Evolutionary conservation across 2,329 filamentous ascomycete species (phyloP).

Genomic region (Fusarium robinianum): DNA sequence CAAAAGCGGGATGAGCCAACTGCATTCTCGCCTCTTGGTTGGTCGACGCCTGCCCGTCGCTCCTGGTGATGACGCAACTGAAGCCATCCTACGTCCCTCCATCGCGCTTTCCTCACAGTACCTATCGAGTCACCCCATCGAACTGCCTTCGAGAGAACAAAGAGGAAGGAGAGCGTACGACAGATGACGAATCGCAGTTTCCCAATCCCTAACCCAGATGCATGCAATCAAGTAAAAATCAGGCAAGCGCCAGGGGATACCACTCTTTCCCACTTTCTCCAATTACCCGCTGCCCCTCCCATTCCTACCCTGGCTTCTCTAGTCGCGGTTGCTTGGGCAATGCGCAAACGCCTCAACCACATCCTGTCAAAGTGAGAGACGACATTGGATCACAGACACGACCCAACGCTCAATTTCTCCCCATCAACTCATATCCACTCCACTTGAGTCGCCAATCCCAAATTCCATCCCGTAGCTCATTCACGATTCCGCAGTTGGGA

Average conservation of each 20-base stretch:
- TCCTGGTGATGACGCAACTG: conserved; percentile 12
- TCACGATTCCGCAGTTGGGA: conserved; percentile 20
- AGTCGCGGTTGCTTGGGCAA: conserved; percentile 35
- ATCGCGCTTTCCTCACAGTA: too few relatives aligned
- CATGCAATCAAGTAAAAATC: not conserved
- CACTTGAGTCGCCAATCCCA: conserved; percentile 22
- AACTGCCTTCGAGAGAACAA: too few relatives aligned
- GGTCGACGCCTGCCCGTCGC: conserved; percentile 6
- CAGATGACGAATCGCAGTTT: not conserved
- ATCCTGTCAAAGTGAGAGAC: too few relatives aligned
- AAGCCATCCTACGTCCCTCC: conserved; percentile 12
- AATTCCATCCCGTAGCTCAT: conserved; percentile 22
- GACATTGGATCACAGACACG: too few relatives aligned
- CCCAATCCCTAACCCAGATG: not conserved
- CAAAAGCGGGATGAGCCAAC: too few relatives aligned
- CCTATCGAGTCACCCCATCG: too few relatives aligned
- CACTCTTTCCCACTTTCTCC: too few relatives aligned
- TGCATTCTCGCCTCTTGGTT: too few relatives aligned
- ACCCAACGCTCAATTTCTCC: conserved; percentile 7
- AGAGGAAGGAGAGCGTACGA: conserved; percentile 4
- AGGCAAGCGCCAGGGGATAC: too few relatives aligned
- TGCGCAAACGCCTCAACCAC: too few relatives aligned
- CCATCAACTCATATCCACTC: conserved; percentile 1
- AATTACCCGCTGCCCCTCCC: conserved; percentile 24
- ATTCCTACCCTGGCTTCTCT: conserved; percentile 17